Evolutionary conservation across 176 grass and related monocot genomes (phyloP).

Genomic region (Alloteropsis semialata): DNA sequence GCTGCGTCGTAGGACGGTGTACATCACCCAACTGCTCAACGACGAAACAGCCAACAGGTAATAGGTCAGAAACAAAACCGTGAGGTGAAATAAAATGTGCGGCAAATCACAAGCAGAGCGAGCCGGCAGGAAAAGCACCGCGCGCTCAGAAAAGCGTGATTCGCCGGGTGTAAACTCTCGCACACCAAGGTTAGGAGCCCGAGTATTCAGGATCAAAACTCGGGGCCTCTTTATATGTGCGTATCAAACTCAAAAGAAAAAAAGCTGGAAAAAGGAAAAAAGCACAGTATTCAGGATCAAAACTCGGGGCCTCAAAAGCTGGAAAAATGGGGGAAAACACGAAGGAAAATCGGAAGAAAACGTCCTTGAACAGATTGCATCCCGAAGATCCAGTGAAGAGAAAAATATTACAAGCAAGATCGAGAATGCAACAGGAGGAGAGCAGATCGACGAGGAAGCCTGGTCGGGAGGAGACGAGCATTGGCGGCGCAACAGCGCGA

Average conservation of each 20-base stretch:
- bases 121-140: not conserved
- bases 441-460: too few species aligned
- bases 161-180: not conserved
- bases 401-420: not conserved
- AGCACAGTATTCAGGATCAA: too few species aligned
- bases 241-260: not conserved
- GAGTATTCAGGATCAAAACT: conserved; percentile 32
- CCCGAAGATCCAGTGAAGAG: not conserved
- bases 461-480: not conserved
- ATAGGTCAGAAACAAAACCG: too few species aligned
- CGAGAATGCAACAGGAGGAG: too few species aligned
- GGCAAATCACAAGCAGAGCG: not conserved
- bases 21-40: too few species aligned
- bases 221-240: conserved; percentile 41
- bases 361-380: not conserved
- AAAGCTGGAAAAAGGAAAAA: not conserved
- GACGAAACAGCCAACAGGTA: too few species aligned
- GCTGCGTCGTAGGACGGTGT: too few species aligned
- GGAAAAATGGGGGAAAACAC: too few species aligned
- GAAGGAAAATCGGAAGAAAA: too few species aligned
- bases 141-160: not conserved
- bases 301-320: too few species aligned
- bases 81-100: conserved; percentile 7
- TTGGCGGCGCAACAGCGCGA: not conserved
- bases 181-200: conserved; percentile 49